Evolutionary conservation across 345 rosid species (phyloP).

Genomic region (Cardamine resedifolia): DNA sequence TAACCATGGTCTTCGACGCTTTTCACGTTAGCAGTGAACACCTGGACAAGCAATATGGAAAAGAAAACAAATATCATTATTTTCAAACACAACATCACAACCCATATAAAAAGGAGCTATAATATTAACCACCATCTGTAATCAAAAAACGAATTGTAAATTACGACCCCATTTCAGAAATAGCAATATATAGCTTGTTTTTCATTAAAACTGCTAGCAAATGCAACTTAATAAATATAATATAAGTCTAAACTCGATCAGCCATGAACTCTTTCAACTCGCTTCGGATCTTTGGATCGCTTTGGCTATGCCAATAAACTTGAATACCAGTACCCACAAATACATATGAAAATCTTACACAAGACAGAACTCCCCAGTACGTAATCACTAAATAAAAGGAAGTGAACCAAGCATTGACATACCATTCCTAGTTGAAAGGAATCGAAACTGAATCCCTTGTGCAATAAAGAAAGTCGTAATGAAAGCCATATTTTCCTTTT

Average conservation of each 20-base stretch:
- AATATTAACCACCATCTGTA: neutral
- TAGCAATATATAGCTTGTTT: conserved; percentile 19
- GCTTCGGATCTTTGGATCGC: neutral
- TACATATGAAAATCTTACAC: conserved; percentile 3
- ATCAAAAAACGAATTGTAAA: neutral
- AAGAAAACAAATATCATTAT: conserved; percentile 12
- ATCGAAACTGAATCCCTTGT: conserved; percentile 71
- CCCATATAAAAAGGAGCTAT: neutral
- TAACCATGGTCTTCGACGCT: conserved; percentile 98
- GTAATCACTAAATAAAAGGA: conserved; percentile 6
- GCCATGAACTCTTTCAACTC: conserved; percentile 12
- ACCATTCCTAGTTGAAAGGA: conserved; percentile 92
- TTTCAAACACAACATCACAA: neutral
- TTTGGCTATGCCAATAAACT: neutral
- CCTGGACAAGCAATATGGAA: conserved; percentile 46
- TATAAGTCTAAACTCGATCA: neutral
- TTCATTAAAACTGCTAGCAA: neutral
- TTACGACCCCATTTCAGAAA: neutral
- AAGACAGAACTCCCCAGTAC: conserved; percentile 4
- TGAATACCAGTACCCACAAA: neutral
- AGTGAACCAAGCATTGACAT: conserved; percentile 37
- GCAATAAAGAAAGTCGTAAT: conserved; percentile 74
- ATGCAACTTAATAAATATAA: conserved; percentile 14
- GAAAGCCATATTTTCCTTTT: conserved; percentile 90
- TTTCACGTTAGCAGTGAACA: conserved; percentile 68